Conservation (phyloP, 2,329 filamentous ascomycete genomes). For the Chalara sp. region DNA sequence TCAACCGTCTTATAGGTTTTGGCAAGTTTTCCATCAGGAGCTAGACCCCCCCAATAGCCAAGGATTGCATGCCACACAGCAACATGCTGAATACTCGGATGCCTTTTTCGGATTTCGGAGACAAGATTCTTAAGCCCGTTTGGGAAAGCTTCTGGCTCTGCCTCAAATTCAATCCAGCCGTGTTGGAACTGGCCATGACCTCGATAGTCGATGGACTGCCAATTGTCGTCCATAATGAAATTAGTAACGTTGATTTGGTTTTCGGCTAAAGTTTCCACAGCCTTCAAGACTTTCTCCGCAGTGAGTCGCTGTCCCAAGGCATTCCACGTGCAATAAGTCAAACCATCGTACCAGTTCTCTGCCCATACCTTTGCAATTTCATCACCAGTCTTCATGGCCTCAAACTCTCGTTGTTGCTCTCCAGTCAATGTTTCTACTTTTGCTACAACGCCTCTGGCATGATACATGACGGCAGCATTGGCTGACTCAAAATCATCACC, state of each 20-base stretch:
- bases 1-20: slow-evolving; percentile 70
- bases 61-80: slow-evolving; percentile 91
- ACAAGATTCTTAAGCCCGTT: slow-evolving; percentile 69
- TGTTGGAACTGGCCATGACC: slow-evolving; percentile 47
- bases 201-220: slow-evolving; percentile 66
- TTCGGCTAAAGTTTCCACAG: slow-evolving; percentile 63
- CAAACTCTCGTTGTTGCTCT: slow-evolving; percentile 39
- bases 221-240: slow-evolving; percentile 95
- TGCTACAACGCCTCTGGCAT: slow-evolving; percentile 63
- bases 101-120: slow-evolving; percentile 57
- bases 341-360: slow-evolving; percentile 83
- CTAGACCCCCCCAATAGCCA: slow-evolving; percentile 87
- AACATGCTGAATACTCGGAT: slow-evolving; percentile 72
- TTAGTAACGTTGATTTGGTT: slow-evolving; percentile 73
- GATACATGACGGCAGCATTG: slow-evolving; percentile 77
- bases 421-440: slow-evolving; percentile 36
- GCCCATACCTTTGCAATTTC: slow-evolving; percentile 52
- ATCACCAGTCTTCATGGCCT: slow-evolving; percentile 40
- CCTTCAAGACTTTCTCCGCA: slow-evolving; percentile 70
- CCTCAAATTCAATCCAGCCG: slow-evolving; percentile 80
- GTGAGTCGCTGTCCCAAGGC: slow-evolving; percentile 77
- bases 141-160: slow-evolving; percentile 72
- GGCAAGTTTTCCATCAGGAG: slow-evolving; percentile 66
- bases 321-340: slow-evolving; percentile 98
- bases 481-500: slow-evolving; percentile 69